Percentiles rank a stretch among this genome's conserved stretches.
Evolutionary conservation across 1,284 basidiomycete genomes (phyloP).

Genomic region (Melampsora occidentalis): DNA sequence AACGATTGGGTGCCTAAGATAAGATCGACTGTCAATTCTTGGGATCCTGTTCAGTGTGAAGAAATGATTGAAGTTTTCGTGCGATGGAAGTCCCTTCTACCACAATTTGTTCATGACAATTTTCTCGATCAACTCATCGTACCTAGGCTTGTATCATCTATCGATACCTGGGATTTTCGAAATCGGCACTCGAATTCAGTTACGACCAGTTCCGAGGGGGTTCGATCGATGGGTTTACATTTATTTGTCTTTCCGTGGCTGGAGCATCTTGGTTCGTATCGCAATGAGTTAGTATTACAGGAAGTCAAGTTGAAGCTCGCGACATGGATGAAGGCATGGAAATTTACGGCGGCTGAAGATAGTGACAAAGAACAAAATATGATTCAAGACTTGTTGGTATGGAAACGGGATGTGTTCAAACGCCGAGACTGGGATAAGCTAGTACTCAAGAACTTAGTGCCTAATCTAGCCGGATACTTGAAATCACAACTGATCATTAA

Average conservation of each 20-base stretch:
- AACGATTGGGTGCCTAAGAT: conserved; percentile 89
- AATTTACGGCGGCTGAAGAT: conserved; percentile 26
- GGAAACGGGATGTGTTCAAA: conserved; percentile 81
- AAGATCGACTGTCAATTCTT: conserved; percentile 80
- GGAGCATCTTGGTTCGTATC: conserved; percentile 73
- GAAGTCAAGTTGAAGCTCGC: conserved; percentile 83
- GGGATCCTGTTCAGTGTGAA: conserved; percentile 71
- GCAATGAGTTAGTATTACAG: conserved; percentile 71
- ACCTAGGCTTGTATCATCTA: conserved; percentile 79
- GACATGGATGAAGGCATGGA: conserved; percentile 73
- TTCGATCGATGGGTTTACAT: conserved; percentile 64
- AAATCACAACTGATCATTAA: conserved; percentile 82
- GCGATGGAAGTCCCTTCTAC: conserved; percentile 80
- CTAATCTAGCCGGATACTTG: conserved; percentile 75
- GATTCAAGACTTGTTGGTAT: conserved; percentile 69
- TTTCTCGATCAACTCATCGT: conserved; percentile 90
- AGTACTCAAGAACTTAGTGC: conserved; percentile 82
- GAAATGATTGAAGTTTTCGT: conserved; percentile 80
- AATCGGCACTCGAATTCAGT: conserved; percentile 58
- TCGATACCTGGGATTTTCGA: conserved; percentile 66
- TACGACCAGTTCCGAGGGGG: conserved; percentile 55
- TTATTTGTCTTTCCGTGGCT: conserved; percentile 93
- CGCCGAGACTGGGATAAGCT: conserved; percentile 82
- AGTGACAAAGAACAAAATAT: conserved; percentile 64
- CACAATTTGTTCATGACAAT: conserved; percentile 88